phyloP scores from a whole-genome alignment of 306 rosid species.

The Castanea sativa region DNA sequence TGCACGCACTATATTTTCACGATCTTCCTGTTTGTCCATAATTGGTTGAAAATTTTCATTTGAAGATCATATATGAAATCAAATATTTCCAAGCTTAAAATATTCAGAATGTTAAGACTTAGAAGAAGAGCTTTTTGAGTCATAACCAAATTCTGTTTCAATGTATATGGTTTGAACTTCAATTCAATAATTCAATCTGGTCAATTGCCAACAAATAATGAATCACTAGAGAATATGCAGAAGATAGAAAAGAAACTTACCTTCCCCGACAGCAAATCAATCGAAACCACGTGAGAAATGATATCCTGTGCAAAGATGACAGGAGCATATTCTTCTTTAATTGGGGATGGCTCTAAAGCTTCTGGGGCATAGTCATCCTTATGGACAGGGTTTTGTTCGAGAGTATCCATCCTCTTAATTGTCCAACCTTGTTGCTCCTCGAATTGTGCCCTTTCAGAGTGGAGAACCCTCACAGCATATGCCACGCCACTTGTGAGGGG shows the following conservation, averaged over 20 bases:
- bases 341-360: constrained; percentile 69
- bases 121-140: not conserved
- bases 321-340: constrained; percentile 93
- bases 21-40: constrained; percentile 74
- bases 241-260: constrained; percentile 39
- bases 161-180: constrained; percentile 2
- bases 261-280: constrained; percentile 83
- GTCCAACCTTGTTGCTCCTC: constrained; percentile 99
- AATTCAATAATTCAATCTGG: not conserved
- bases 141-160: not conserved
- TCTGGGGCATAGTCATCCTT: constrained; percentile 71
- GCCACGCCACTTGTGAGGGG: constrained; percentile 99
- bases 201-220: not conserved
- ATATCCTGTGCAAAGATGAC: constrained; percentile 98
- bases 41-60: not conserved
- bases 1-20: constrained; percentile 79
- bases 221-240: constrained; percentile 5
- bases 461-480: constrained; percentile 96
- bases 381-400: constrained; percentile 77
- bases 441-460: constrained; percentile 86
- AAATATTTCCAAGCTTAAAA: not conserved
- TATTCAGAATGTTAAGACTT: not conserved
- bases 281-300: constrained; percentile 81
- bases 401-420: constrained; percentile 84
- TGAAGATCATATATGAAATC: constrained; percentile 11